A percentile compares a stretch with the other conserved stretches of the same genome.
Conservation (phyloP, 257 asterid genomes). For the Lithospermum erythrorhizon region DNA sequence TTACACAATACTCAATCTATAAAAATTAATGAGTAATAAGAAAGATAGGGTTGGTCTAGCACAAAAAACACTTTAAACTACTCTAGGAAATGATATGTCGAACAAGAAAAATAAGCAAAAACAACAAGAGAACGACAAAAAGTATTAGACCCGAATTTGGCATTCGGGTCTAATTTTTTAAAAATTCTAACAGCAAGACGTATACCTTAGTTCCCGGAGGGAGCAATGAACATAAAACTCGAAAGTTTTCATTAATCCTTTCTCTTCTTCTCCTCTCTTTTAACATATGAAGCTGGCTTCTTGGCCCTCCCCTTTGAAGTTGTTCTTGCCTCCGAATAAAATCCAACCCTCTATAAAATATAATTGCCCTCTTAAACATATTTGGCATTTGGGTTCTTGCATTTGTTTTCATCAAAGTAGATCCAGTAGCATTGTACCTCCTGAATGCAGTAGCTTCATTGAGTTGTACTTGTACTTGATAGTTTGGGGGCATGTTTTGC, state of each 20-base stretch:
- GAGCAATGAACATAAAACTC: slow-evolving; percentile 50
- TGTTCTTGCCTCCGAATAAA: slow-evolving; percentile 15
- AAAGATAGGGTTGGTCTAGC: no score
- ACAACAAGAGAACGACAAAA: no score
- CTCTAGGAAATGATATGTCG: no score
- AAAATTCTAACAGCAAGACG: no score
- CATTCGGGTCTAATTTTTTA: no score
- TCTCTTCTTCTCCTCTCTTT: slow-evolving; percentile 60
- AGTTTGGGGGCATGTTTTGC: slow-evolving; percentile 10
- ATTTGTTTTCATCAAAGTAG: slow-evolving; percentile 4
- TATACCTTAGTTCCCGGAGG: slow-evolving; percentile 70
- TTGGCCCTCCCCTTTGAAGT: slow-evolving; percentile 19
- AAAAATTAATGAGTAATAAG: no score
- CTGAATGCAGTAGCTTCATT: slow-evolving; percentile 35
- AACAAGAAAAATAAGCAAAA: no score
- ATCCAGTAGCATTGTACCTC: slow-evolving; percentile 14
- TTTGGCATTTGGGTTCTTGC: slow-evolving; percentile 14
- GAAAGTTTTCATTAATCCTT: slow-evolving; percentile 57
- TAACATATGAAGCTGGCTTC: slow-evolving; percentile 55
- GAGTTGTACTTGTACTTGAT: not conserved
- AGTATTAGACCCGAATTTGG: no score
- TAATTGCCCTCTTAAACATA: slow-evolving; percentile 37
- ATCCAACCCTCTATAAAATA: slow-evolving; percentile 35
- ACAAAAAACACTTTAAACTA: no score
- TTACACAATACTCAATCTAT: not conserved